A percentile compares a stretch with the other conserved stretches of the same genome.
Conservation (phyloP, 805 yeast genomes). For the Candida peoriensis region DNA sequence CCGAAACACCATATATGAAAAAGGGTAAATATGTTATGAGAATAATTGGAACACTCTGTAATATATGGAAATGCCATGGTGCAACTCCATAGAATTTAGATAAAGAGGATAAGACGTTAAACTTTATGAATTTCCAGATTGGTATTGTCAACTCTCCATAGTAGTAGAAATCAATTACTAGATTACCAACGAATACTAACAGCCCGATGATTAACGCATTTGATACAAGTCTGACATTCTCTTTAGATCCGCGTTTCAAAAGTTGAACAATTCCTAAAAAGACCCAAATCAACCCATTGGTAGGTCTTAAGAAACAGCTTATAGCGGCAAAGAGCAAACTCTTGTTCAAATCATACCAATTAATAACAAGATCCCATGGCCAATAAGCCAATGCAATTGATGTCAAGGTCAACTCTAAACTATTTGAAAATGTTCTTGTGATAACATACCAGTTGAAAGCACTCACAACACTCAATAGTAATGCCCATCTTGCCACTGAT, state of each 20-base stretch:
- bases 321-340: slow-evolving; percentile 51
- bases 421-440: slow-evolving; percentile 83
- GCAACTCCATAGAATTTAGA: slow-evolving; percentile 83
- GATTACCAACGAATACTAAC: slow-evolving; percentile 32
- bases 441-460: slow-evolving; percentile 79
- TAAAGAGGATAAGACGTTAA: slow-evolving; percentile 68
- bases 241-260: slow-evolving; percentile 6
- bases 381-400: slow-evolving; percentile 61
- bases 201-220: slow-evolving; percentile 21
- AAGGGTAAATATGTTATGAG: slow-evolving; percentile 64
- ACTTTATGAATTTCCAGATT: slow-evolving; percentile 60
- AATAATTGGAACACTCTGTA: slow-evolving; percentile 79
- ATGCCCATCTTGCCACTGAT: slow-evolving; percentile 34
- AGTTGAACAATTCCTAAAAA: slow-evolving; percentile 41
- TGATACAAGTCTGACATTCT: slow-evolving; percentile 13
- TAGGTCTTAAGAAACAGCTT: slow-evolving; percentile 76
- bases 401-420: slow-evolving; percentile 71
- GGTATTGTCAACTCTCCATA: slow-evolving; percentile 60
- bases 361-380: slow-evolving; percentile 49
- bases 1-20: slow-evolving; percentile 38
- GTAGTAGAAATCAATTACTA: slow-evolving; percentile 51
- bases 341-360: slow-evolving; percentile 20
- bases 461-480: slow-evolving; percentile 50
- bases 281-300: slow-evolving; percentile 75
- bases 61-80: slow-evolving; percentile 78